Base-by-base conservation (phyloP, 2,329 filamentous ascomycete species). In the Epicoccum sorghinum region DNA sequence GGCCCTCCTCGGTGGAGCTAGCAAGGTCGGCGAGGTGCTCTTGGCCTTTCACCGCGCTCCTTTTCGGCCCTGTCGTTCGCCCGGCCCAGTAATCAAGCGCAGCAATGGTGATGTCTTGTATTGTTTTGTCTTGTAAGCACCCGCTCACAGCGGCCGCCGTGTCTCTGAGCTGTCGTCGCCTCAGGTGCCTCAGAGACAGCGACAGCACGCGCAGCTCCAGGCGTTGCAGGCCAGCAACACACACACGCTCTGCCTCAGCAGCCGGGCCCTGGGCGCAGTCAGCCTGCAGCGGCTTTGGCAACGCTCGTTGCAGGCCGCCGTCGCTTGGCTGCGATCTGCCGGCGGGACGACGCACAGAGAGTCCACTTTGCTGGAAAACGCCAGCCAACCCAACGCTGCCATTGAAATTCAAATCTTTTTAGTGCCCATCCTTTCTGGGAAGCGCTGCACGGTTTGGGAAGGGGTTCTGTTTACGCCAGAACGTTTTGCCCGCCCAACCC, bases 1-100 rank as follows among this genome's bases (percentile, higher is more conserved):
- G 62, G 55, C 55, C 59, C 55, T 64, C 54, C 44, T 58, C 55
- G 53, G 45, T 66, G 62, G 59, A 62, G 58, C 55, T 60, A 58
- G 61, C 58, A 60, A 72, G 69, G 70, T 74, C 71, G 71, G 69
- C 71, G 71, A 73, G 64, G 66, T 69, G 37, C 39, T 27, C 68
- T 71, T 71, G 67, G 68, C 67, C 52, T 42, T 50, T 47, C 46
- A 55, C 41, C 46, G 44, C 55, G 54, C 62, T 66, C 66, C 62
- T 68, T 66, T 69, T 65, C 50, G 59, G 60, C 61, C 62, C 58
- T 63, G 59, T 64, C 61, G 55, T 64, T 65, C 57, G 59, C 59
- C 55, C 58, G 61, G 49, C 52, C 44, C 52, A 30, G 49, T 33
- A 37, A 43, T 46, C n/a, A 35, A 29, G 39, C 40, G 25, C 52